Base-by-base conservation (phyloP, 2,329 filamentous ascomycete genomes). In the Xylaria sp. region DNA sequence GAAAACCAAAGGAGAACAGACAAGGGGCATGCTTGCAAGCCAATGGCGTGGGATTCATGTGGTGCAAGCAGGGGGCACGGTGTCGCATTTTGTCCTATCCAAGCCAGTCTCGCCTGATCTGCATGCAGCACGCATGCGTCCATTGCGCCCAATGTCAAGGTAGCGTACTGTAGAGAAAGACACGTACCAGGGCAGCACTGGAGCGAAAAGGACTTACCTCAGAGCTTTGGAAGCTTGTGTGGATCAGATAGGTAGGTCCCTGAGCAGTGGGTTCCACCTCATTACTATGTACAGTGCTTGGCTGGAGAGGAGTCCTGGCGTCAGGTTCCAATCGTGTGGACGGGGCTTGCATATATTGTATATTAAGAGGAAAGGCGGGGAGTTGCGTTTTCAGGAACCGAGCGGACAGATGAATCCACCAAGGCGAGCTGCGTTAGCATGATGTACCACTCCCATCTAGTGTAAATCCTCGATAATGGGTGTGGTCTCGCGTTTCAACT, bases 101-200 rank as follows among this genome's bases (percentile, higher is more conserved):
- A 63, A 63, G 59, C 57, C 59, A 55, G 65, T 60, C 59, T 68
- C 59, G 66, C 60, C 63, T 68, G 66, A 70, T 70, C 68, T 70
- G 65, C 68, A 68, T 70, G 66, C 66, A 73, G 73, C 65, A 65
- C 61, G 51, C 69, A 67, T 67, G 59, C 44, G 55, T 65, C 57
- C 58, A 62, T 63, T 61, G 45, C 71, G 71, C 69, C 73, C 69
- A 72, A 73, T 72, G 64, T 73, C 66, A 69, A 68, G 66, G 63
- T 65, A 66, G 36, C 10, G 27, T 20, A 33, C 25, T 42, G 36
- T 42, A 55, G 56, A 63, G 69, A 60, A 54, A 66, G 71, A 75
- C 70, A 74, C 73, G 70, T 75, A 72, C 71, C 71, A 60, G 67
- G 55, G 66, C 63, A 61, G 66, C 44, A 73, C 72, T 74, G 72